Conservation (phyloP, 768 basidiomycete species). For the Psilocybe cyanescens region DNA sequence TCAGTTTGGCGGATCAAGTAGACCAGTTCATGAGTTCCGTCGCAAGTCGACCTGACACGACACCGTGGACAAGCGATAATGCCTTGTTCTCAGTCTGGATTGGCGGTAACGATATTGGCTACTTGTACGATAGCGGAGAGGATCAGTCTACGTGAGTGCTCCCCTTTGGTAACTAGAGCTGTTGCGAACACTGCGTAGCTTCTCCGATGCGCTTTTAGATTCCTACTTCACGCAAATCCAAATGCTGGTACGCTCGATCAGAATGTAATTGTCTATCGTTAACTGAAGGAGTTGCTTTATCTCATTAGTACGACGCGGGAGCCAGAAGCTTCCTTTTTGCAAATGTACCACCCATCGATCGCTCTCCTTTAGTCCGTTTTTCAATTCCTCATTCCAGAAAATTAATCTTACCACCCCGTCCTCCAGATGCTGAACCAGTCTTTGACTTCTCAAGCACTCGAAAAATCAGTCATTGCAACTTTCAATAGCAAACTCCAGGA, state of each 20-base stretch:
- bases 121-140: neutral
- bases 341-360: conserved; percentile 45
- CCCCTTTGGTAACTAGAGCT: neutral
- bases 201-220: conserved; percentile 23
- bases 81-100: conserved; percentile 70
- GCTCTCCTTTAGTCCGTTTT: conserved; percentile 40
- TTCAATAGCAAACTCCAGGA: conserved; percentile 55
- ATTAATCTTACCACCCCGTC: neutral
- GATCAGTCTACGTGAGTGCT: neutral
- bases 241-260: conserved; percentile 11
- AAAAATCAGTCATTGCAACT: conserved; percentile 49
- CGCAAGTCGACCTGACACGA: conserved; percentile 48
- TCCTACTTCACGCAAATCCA: conserved; percentile 34
- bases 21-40: conserved; percentile 54
- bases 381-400: neutral
- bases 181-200: conserved; percentile 19
- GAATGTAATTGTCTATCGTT: neutral
- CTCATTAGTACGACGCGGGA: conserved; percentile 45
- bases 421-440: conserved; percentile 51
- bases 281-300: neutral
- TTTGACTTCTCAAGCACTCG: conserved; percentile 38
- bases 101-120: conserved; percentile 68
- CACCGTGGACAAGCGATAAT: conserved; percentile 60
- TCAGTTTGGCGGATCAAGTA: conserved; percentile 64
- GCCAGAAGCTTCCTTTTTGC: conserved; percentile 59